phyloP scores from a whole-genome alignment of 108 stramenopile genomes.

The Mediolabrus comicus region DNA sequence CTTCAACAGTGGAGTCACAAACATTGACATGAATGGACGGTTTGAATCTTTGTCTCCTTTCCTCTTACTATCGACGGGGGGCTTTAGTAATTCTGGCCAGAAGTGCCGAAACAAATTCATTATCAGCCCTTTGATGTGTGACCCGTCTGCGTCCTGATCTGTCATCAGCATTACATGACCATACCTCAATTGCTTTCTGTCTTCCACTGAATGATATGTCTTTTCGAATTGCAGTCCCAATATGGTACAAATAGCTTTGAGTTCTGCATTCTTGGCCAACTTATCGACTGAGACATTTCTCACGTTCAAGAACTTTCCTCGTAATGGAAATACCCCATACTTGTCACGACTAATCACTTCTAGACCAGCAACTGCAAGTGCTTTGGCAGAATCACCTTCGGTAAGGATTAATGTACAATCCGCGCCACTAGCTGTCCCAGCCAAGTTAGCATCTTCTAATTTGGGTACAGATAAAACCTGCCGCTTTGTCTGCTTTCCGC shows the following conservation, averaged over 20 bases:
- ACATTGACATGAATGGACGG: constrained; percentile 78
- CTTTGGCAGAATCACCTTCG: constrained; percentile 99
- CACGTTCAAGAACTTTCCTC: constrained; percentile 99
- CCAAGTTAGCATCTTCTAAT: constrained; percentile 93
- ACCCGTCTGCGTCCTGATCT: constrained; percentile 91
- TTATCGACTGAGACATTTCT: constrained; percentile 85
- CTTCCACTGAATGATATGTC: constrained; percentile 71
- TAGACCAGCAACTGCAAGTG: constrained; percentile 94
- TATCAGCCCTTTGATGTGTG: constrained; percentile 93
- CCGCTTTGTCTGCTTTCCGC: constrained; percentile 54
- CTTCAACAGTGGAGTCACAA: constrained; percentile 91
- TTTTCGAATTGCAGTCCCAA: constrained; percentile 88
- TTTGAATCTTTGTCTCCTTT: constrained; percentile 8
- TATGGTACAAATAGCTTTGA: constrained; percentile 79
- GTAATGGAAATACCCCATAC: constrained; percentile 97
- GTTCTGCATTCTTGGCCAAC: constrained; percentile 93
- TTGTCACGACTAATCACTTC: constrained; percentile 94
- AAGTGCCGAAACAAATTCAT: constrained; percentile 91
- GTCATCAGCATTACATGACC: constrained; percentile 93
- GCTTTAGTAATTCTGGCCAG: constrained; percentile 86
- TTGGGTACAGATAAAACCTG: constrained; percentile 82
- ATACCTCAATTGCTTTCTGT: constrained; percentile 77
- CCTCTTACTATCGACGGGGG: constrained; percentile 45
- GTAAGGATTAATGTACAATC: constrained; percentile 95
- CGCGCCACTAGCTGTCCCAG: constrained; percentile 61